A percentile compares a stretch with the other conserved stretches of the same genome.
Evolutionary conservation across 768 basidiomycete genomes (phyloP).

Genomic region (Tephrocybe sp.): DNA sequence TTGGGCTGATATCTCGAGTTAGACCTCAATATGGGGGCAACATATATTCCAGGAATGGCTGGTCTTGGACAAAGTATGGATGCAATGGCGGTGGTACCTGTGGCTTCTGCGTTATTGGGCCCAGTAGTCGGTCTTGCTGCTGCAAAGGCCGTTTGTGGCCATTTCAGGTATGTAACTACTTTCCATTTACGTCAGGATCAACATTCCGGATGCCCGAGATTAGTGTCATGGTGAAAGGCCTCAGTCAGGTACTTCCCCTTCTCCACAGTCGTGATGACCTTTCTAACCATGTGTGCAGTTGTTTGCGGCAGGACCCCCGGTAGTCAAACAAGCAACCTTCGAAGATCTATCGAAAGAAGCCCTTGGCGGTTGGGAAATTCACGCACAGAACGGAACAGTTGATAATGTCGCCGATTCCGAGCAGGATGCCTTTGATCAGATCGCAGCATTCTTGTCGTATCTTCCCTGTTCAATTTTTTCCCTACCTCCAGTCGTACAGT

Average conservation of each 20-base stretch:
- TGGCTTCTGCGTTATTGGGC: conserved; percentile 37
- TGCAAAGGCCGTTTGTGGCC: conserved; percentile 37
- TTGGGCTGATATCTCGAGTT: not conserved
- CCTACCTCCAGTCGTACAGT: conserved; percentile 27
- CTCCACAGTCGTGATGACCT: not conserved
- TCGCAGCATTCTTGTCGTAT: conserved; percentile 35
- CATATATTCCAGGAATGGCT: conserved; percentile 36
- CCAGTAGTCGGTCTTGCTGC: conserved; percentile 42
- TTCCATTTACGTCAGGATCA: too few relatives aligned
- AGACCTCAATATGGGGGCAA: conserved; percentile 37
- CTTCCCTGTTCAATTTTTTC: conserved; percentile 40
- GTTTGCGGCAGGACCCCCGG: conserved; percentile 16
- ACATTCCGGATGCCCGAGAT: not conserved
- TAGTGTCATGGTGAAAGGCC: conserved; percentile 40
- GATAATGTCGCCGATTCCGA: conserved; percentile 29
- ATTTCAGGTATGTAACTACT: conserved; percentile 30
- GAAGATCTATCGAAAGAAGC: conserved; percentile 21
- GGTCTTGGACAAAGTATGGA: conserved; percentile 38
- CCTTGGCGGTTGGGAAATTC: conserved; percentile 8
- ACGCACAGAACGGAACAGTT: conserved; percentile 10
- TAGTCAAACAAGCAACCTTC: conserved; percentile 19
- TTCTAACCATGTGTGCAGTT: not conserved
- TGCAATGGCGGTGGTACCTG: conserved; percentile 35
- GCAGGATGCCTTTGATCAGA: conserved; percentile 34
- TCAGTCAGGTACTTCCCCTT: conserved; percentile 25